Evolutionary conservation across 495 filamentous ascomycete genomes (phyloP), one percentile per base, ranked within the genome.

Genomic region (Astrothelium subdiscretum): DNA sequence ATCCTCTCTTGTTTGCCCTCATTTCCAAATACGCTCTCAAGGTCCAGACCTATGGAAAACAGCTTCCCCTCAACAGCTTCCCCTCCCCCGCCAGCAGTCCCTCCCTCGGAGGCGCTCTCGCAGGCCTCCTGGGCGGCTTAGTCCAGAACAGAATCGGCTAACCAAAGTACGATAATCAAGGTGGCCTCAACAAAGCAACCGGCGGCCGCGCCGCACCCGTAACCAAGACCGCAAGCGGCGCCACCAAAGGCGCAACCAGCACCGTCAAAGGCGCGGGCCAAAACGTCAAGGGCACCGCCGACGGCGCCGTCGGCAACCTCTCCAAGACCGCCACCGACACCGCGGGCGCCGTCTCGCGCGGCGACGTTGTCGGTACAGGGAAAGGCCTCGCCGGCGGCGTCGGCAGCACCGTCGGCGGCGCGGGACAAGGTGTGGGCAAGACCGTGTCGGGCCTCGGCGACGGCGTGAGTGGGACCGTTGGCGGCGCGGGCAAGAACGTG

Each of bases 281-380:
- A 62, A 62, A 59, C 57, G 67, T 62, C 8, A 35, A 32, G 2
- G 29, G 24, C 12, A 65, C 67, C 8, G 64, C 64, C 3, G 22
- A 51, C 13, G 64, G 67, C 11, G 65, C 65, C 6, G 52, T 66
- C 3, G 64, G 67, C 29, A 69, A 69, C 31, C 26, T 69, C 2
- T n/a, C 32, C 31, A 66, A 69, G 32, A 66, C 67, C 10, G 67
- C 61, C 2, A 63, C 58, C 22, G 54, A 68, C n/a, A 68, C 66
- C 6, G 58, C 40, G 18, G 48, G 58, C 4, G 61, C 62, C 2
- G 43, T 62, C 1, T 31, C 48, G n/a, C 27, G 38, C 22, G 67
- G 67, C n/a, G 64, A 69, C 35, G 31, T 69, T 8, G 62, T 62
- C 31, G 67, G 67, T 2, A 59, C 64, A 1, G 67, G 59, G 2